These are phyloP conservation scores for Fagus sylvatica DNA, from an alignment of 306 rosid species.

Conservation along the genomic window DNA sequence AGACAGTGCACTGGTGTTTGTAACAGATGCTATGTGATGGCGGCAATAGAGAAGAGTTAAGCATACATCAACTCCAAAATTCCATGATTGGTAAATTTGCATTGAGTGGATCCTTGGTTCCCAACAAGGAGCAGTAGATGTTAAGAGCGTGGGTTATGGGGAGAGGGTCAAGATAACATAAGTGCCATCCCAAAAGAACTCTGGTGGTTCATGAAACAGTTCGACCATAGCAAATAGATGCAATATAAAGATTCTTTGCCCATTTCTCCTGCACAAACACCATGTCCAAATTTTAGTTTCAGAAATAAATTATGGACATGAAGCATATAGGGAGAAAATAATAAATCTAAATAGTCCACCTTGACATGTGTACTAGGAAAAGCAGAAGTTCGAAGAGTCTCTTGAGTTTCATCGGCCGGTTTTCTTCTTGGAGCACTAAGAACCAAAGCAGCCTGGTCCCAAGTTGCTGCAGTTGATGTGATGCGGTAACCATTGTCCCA, in stretches of 20 bases:
- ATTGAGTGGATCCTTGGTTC: constrained; percentile 33
- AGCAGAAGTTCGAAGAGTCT: constrained; percentile 89
- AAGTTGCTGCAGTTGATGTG: constrained; percentile 88
- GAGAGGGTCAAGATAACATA: constrained; percentile 32
- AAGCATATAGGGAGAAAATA: neutral
- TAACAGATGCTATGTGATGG: constrained; percentile 54
- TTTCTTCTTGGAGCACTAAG: constrained; percentile 87
- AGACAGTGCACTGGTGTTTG: constrained; percentile 57
- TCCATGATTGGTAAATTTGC: constrained; percentile 35
- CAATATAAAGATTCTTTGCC: constrained; percentile 85
- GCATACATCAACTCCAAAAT: constrained; percentile 61
- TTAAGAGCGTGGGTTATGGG: constrained; percentile 16
- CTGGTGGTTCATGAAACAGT: constrained; percentile 68
- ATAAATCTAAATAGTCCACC: constrained; percentile 38
- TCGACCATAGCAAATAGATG: constrained; percentile 90
- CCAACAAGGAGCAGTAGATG: constrained; percentile 24
- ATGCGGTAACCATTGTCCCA: constrained; percentile 87
- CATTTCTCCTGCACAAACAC: constrained; percentile 79
- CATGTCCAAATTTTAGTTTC: constrained; percentile 27
- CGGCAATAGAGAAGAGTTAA: constrained; percentile 48
- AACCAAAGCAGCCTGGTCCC: constrained; percentile 89
- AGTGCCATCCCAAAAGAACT: constrained; percentile 30
- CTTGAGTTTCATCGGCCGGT: constrained; percentile 93
- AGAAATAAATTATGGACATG: neutral
- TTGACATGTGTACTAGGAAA: constrained; percentile 92